These are phyloP conservation scores for Podospora tetraspora DNA, from an alignment of 495 filamentous ascomycete species.

Conservation along the genomic window DNA sequence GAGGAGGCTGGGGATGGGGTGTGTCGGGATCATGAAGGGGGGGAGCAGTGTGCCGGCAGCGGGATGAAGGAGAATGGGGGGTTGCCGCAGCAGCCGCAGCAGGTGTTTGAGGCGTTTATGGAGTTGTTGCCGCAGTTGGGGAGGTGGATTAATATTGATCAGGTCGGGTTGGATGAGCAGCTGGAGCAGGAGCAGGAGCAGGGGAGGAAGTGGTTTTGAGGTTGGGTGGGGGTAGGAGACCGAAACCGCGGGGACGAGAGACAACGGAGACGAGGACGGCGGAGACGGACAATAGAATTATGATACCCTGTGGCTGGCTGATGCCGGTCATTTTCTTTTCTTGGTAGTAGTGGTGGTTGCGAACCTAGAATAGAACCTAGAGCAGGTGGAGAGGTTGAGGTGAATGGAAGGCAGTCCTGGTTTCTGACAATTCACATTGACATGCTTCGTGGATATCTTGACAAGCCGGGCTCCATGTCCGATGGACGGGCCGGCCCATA, in stretches of 20 bases:
- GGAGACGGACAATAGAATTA: neutral
- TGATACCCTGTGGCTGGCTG: neutral
- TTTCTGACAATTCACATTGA: no score
- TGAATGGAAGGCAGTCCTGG: no score
- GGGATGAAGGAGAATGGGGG: neutral
- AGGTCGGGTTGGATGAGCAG: neutral
- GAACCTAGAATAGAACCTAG: neutral
- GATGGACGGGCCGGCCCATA: neutral
- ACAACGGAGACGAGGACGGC: no score
- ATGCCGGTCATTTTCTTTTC: neutral
- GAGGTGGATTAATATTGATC: neutral
- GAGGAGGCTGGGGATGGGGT: neutral
- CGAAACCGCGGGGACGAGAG: no score
- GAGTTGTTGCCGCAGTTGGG: neutral
- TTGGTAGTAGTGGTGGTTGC: neutral
- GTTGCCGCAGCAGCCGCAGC: neutral
- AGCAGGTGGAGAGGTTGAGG: no score
- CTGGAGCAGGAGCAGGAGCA: neutral
- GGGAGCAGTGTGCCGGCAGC: neutral
- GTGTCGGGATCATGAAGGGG: neutral
- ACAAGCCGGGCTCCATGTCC: no score
- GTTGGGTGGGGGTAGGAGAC: neutral
- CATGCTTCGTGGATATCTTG: no score
- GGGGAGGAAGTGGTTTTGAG: neutral
- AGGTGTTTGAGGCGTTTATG: neutral